phyloP scores from a whole-genome alignment of 2,329 filamentous ascomycete genomes.

The Pseudogymnoascus sp. region DNA sequence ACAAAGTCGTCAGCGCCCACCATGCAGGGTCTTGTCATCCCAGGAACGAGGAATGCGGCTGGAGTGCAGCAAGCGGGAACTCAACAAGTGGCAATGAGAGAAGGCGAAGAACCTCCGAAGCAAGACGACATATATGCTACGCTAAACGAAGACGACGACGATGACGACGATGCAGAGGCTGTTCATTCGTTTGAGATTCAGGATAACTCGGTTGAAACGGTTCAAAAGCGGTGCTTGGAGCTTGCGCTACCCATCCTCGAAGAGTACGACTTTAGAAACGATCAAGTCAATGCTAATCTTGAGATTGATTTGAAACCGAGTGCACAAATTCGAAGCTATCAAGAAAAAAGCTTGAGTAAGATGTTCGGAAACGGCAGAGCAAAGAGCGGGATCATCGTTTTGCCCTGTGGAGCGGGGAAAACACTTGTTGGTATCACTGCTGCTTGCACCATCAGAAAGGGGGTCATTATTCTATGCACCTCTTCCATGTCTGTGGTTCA shows the following conservation, averaged over 20 bases:
- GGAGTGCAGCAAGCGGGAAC: conserved; percentile 66
- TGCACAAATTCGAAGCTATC: conserved; percentile 86
- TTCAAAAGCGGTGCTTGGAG: conserved; percentile 81
- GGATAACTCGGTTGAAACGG: conserved; percentile 70
- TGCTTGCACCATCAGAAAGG: conserved; percentile 95
- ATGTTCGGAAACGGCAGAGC: conserved; percentile 99
- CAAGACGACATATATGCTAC: conserved; percentile 63
- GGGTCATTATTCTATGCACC: conserved; percentile 87
- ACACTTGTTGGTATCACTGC: conserved; percentile 97
- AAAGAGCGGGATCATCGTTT: conserved; percentile 92
- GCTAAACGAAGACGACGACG: conserved; percentile 69
- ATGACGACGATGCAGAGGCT: conserved; percentile 74
- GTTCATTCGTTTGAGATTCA: conserved; percentile 91
- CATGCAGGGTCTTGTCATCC: conserved; percentile 80
- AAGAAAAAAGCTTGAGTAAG: conserved; percentile 95
- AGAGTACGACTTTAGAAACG: conserved; percentile 94
- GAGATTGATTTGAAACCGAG: conserved; percentile 88
- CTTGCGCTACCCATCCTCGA: conserved; percentile 83
- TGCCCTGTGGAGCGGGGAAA: conserved; percentile 94
- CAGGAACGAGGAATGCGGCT: conserved; percentile 86
- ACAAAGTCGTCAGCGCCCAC: conserved; percentile 77
- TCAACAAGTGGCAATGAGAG: conserved; percentile 34
- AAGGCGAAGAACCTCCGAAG: conserved; percentile 43
- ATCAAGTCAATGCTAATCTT: conserved; percentile 78
- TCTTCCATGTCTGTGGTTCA: conserved; percentile 97